Evolutionary conservation across 2,329 filamentous ascomycete species (phyloP).

Genomic region (Hypomyces rosellus): DNA sequence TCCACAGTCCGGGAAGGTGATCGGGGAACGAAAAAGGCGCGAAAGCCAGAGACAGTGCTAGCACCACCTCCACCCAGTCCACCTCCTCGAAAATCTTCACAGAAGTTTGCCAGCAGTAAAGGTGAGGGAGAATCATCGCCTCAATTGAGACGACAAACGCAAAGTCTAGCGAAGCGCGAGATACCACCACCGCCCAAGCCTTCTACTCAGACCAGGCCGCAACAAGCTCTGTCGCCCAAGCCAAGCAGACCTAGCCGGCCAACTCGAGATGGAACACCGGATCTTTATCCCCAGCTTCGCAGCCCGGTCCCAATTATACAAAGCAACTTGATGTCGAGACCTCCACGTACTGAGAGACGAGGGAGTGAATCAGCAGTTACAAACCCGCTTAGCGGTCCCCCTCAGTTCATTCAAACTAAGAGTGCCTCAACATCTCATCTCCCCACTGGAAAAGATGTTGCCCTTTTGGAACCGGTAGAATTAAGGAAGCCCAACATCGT

Average conservation of each 20-base stretch:
- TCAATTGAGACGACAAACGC: slow-evolving; percentile 28
- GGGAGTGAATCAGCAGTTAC: slow-evolving; percentile 34
- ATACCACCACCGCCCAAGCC: slow-evolving; percentile 30
- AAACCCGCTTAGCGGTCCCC: slow-evolving; percentile 29
- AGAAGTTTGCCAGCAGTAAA: slow-evolving; percentile 40
- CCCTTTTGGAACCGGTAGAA: slow-evolving; percentile 13
- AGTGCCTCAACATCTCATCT: slow-evolving; percentile 28
- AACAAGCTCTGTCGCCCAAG: slow-evolving; percentile 24
- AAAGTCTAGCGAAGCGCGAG: slow-evolving; percentile 22
- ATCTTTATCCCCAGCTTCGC: slow-evolving; percentile 51
- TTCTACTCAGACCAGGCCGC: slow-evolving; percentile 19
- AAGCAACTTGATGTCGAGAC: slow-evolving; percentile 51
- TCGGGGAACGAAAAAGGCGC: slow-evolving; percentile 34
- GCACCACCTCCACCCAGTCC: slow-evolving; percentile 52
- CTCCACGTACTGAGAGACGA: slow-evolving; percentile 39
- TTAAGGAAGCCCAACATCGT: slow-evolving; percentile 16
- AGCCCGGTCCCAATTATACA: slow-evolving; percentile 51
- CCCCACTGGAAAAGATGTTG: slow-evolving; percentile 16
- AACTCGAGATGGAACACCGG: slow-evolving; percentile 61
- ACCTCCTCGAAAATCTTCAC: slow-evolving; percentile 55
- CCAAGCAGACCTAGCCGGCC: slow-evolving; percentile 51
- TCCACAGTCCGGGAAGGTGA: slow-evolving; percentile 57
- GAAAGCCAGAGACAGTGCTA: slow-evolving; percentile 35
- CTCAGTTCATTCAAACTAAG: slow-evolving; percentile 20
- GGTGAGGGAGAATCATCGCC: slow-evolving; percentile 33